These are phyloP conservation scores for Polysphondylium violaceum DNA, from an alignment of 78 protist genomes.

Conservation along the genomic window DNA sequence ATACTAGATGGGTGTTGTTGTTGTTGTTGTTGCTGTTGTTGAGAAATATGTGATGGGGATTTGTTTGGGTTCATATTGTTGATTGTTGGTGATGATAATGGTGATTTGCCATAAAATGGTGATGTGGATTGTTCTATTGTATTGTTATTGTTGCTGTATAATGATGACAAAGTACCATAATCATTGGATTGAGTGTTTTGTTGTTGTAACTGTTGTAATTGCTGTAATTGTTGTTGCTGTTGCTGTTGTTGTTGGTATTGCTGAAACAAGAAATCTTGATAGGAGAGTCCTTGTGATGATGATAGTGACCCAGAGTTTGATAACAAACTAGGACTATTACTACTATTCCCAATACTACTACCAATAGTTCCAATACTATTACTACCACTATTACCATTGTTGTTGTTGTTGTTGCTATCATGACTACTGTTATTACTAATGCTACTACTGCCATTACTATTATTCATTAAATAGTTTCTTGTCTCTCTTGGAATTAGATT, in stretches of 20 bases:
- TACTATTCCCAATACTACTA: too few species aligned
- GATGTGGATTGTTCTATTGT: too few species aligned
- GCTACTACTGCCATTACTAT: background rate
- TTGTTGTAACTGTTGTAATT: slow-evolving; percentile 2
- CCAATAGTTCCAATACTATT: too few species aligned
- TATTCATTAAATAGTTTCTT: background rate
- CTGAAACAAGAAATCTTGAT: too few species aligned
- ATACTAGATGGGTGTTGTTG: background rate
- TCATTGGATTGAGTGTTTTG: too few species aligned
- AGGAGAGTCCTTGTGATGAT: too few species aligned
- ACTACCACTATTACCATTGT: background rate
- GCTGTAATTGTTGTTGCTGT: slow-evolving; percentile 1
- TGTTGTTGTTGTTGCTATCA: background rate
- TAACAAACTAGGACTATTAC: too few species aligned
- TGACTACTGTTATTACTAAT: background rate
- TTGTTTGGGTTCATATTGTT: background rate
- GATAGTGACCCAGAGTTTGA: background rate
- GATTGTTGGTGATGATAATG: background rate
- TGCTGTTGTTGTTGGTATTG: background rate
- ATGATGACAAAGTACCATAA: too few species aligned
- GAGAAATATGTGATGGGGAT: background rate
- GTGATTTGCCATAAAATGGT: too few species aligned
- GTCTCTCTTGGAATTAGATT: slow-evolving; percentile 8
- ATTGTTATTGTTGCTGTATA: slow-evolving; percentile 10
- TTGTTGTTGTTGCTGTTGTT: slow-evolving; percentile 4